phyloP scores from a whole-genome alignment of 768 basidiomycete genomes.

The Trametes maxima region DNA sequence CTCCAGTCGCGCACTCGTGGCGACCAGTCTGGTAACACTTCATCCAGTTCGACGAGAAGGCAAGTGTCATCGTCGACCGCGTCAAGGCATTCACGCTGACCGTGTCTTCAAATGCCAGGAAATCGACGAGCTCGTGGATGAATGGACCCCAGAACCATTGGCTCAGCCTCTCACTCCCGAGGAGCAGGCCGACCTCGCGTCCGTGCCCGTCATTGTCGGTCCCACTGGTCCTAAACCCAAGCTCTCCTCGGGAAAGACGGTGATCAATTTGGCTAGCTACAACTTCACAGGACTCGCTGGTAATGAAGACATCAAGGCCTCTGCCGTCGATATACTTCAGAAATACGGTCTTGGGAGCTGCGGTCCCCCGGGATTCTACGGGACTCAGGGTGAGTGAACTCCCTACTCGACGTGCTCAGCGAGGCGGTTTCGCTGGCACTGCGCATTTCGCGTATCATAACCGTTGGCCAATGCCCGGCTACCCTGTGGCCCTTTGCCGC shows the following conservation, averaged over 20 bases:
- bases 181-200: constrained; percentile 69
- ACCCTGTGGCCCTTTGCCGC: background rate
- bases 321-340: constrained; percentile 79
- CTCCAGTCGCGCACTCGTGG: constrained; percentile 87
- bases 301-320: constrained; percentile 84
- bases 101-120: constrained; percentile 55
- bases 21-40: constrained; percentile 84
- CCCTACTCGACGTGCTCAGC: too few species aligned
- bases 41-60: constrained; percentile 90
- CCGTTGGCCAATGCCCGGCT: background rate
- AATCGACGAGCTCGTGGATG: constrained; percentile 94
- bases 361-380: constrained; percentile 97
- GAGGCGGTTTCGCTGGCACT: background rate
- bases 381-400: constrained; percentile 74
- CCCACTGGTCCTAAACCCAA: constrained; percentile 84
- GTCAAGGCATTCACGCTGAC: background rate
- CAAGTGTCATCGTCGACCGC: constrained; percentile 34
- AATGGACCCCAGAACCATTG: constrained; percentile 90
- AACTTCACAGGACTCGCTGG: constrained; percentile 92
- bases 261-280: constrained; percentile 83
- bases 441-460: background rate
- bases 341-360: constrained; percentile 95
- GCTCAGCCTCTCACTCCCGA: constrained; percentile 57
- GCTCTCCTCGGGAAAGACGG: constrained; percentile 73
- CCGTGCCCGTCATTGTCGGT: constrained; percentile 78